Base-by-base conservation (phyloP, 163 green algal species). In the Scenedesmus sp. region DNA sequence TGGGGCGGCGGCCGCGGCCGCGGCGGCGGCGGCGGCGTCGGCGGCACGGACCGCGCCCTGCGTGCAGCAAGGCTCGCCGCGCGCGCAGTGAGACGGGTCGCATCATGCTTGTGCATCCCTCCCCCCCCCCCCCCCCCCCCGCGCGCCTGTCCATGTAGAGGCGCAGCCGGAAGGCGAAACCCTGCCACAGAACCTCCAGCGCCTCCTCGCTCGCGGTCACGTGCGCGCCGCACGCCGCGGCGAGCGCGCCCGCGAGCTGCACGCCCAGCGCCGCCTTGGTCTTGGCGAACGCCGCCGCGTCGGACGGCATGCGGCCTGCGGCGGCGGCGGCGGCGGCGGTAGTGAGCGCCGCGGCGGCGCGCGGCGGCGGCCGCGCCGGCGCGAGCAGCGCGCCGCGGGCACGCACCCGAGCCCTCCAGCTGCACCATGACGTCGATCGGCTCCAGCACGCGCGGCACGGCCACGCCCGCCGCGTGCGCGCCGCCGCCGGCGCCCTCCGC, bases 131-230 rank as follows among this genome's bases (percentile, higher is more conserved):
- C 44, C 26, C n/a, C 36, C 48, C 20, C 29, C 17, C 3, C 15
- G 29, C 36, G 13, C 51, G 66, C 79, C 84, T 84, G 53, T 92
- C 89, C 10, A 85, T 89, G 71, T 81, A 85, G 29, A 97, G 86
- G 33, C 86, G 66, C 29, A 97, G 84, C 14, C 89, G 84, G 82
- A 97, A 94, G 18, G 87, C 93, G 81, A 95, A 97, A 47, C 93
- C 93, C 60, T 96, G 87, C 15, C 84, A 69, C 7, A 96, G 69
- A 11, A 97, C 88, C 33, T 96, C 92, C 13, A 97, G 75, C 5
- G 51, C 86, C 22, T 90, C 83, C 60, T 95, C 88, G 7, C 67
- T 70, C 26, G 86, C 88, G 28, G 36, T 29, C 15, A 83, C 63
- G 31, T 54, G 44, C 50, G 54, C 67, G 28, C 62, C 54, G 62